These are phyloP conservation scores for Colletotrichum tofieldiae DNA, from an alignment of 2,329 filamentous ascomycete genomes.

Conservation along the genomic window DNA sequence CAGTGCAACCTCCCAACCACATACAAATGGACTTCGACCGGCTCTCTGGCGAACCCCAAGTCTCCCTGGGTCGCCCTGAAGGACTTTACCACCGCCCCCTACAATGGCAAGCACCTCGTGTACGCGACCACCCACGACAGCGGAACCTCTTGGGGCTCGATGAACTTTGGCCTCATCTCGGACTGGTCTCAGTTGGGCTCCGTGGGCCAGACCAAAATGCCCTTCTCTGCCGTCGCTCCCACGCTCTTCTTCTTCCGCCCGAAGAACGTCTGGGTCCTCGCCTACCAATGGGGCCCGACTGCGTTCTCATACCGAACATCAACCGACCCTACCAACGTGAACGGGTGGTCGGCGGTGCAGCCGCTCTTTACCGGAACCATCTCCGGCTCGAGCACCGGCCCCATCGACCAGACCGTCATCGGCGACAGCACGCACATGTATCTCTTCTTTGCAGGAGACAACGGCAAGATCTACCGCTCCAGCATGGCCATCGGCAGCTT, in stretches of 20 bases:
- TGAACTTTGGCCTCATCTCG: constrained; percentile 70
- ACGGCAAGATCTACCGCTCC: constrained; percentile 76
- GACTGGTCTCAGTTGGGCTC: constrained; percentile 68
- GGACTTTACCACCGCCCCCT: constrained; percentile 71
- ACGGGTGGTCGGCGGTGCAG: constrained; percentile 69
- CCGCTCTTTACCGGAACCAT: constrained; percentile 72
- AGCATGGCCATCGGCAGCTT: constrained; percentile 76
- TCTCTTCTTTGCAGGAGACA: constrained; percentile 78
- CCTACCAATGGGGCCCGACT: constrained; percentile 75
- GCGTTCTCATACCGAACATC: constrained; percentile 75
- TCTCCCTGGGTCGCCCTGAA: constrained; percentile 72
- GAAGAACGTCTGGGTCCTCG: constrained; percentile 75
- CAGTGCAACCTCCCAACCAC: constrained; percentile 68
- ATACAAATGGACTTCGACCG: constrained; percentile 70
- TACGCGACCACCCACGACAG: constrained; percentile 68
- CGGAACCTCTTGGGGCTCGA: constrained; percentile 67
- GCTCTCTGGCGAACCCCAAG: constrained; percentile 66
- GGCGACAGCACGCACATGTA: constrained; percentile 75
- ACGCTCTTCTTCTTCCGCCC: constrained; percentile 75
- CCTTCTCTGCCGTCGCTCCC: constrained; percentile 66
- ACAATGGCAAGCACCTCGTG: constrained; percentile 73
- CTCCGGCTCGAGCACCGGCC: constrained; percentile 64
- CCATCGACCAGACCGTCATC: constrained; percentile 77
- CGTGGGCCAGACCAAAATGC: constrained; percentile 68
- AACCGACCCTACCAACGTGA: constrained; percentile 69